These are phyloP conservation scores for Clarireedia paspali DNA, from an alignment of 2,329 filamentous ascomycete species.

Conservation along the genomic window DNA sequence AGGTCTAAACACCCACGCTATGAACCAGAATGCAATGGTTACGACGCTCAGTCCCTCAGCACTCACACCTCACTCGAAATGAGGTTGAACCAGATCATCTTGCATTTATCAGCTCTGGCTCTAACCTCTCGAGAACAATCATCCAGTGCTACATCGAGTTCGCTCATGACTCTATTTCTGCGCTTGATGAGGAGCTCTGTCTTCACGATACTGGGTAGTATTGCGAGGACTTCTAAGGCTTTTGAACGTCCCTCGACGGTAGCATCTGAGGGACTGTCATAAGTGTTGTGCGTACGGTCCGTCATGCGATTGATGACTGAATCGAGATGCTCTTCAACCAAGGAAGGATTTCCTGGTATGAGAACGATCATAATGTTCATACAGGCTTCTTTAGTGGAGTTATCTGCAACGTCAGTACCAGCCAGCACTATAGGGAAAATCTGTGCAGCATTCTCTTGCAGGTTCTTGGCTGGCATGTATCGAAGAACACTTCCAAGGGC, in stretches of 20 bases:
- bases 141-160: slow-evolving; percentile 22
- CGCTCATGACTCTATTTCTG: slow-evolving; percentile 16
- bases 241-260: slow-evolving; percentile 17
- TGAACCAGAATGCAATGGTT: background rate
- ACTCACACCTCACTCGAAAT: too few species aligned
- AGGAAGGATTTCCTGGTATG: slow-evolving; percentile 13
- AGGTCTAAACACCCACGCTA: background rate
- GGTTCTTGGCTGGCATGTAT: slow-evolving; percentile 15
- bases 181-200: slow-evolving; percentile 12
- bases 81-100: slow-evolving; percentile 21
- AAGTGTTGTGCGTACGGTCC: slow-evolving; percentile 24
- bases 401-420: slow-evolving; percentile 21
- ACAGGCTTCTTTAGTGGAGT: slow-evolving; percentile 20
- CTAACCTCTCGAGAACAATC: slow-evolving; percentile 24
- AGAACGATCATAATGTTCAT: slow-evolving; percentile 20
- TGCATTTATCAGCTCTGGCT: slow-evolving; percentile 18
- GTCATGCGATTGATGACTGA: slow-evolving; percentile 25
- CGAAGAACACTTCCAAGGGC: slow-evolving; percentile 24
- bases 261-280: slow-evolving; percentile 21
- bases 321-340: slow-evolving; percentile 23
- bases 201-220: slow-evolving; percentile 17
- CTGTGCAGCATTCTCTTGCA: slow-evolving; percentile 10
- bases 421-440: slow-evolving; percentile 22
- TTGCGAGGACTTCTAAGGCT: slow-evolving; percentile 25
- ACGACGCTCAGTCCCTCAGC: background rate